Base-by-base conservation (phyloP, 1,284 basidiomycete species). In the Cutaneotrichosporon dermatis region DNA sequence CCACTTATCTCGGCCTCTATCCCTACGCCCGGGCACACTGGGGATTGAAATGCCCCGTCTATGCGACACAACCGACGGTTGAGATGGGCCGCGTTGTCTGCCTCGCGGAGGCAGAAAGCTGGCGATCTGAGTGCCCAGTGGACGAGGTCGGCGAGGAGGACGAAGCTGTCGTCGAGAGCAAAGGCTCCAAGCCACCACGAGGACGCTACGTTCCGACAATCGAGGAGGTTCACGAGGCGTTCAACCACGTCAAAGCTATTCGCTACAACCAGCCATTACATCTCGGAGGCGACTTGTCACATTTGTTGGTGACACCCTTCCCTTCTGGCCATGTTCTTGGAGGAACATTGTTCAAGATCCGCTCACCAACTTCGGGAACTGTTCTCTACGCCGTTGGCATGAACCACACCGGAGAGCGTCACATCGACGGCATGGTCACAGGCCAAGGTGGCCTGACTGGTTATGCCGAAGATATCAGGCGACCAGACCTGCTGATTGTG, bases 311-410 rank as follows among this genome's bases (percentile, higher is more conserved):
- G 63, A 96, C 94, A 13, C 94, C 96, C 0, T 97, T 96, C 80
- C 90, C 90, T 65, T 90, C 93, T 9, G 96, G 96, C 0, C 94
- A 98, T 76, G 91, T 92, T 0, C 85, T 99, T n/a, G 96, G 96
- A 66, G 96, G 95, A 52, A 93, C 94, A 2, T 89, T 99, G 65
- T 99, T 94, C 94, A 98, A 98, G 76, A 89, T 99, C 61, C 88
- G 96, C 41, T 97, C 93, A 1, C 94, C 96, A 1, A 93, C 92
- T 0, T 90, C 92, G 7, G 95, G 94, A 6, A 98, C 96, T 3
- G 88, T 99, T 15, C 82, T 99, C 36, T 96, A 99, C 74, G 95
- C 94, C 9, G 90, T 98, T 15, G 87, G 95, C 68, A 85, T 98
- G 81, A 99, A 99, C 75, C 96, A 99, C 76, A 94, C 93, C 82